Evolutionary conservation across 139 green algal species (phyloP).

Genomic region (Chlorella ohadii): DNA sequence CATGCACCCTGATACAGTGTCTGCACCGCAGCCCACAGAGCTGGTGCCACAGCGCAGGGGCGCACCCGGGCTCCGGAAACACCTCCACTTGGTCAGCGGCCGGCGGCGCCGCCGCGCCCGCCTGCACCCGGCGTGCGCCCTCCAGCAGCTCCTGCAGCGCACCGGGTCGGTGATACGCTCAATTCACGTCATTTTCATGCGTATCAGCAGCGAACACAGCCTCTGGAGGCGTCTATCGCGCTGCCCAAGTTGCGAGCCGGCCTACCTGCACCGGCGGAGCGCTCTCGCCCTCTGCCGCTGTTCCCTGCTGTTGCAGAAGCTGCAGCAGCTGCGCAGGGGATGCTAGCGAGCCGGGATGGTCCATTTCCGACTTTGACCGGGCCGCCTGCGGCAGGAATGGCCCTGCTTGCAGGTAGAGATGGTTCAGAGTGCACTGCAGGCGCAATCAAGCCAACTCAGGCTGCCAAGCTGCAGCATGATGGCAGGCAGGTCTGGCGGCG

Average conservation of each 20-base stretch:
- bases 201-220: background rate
- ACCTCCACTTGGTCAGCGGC: conserved; percentile 15
- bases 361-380: background rate
- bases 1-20: no score
- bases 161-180: background rate
- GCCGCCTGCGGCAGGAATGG: background rate
- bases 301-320: background rate
- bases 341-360: background rate
- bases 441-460: no score
- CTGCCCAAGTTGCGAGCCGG: no score
- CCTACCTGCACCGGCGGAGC: conserved; percentile 6
- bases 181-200: no score
- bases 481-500: no score
- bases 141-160: conserved; percentile 20
- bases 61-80: conserved; percentile 26
- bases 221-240: background rate
- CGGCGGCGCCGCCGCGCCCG: background rate
- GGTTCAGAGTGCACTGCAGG: no score
- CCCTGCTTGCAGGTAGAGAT: background rate
- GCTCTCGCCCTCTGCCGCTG: background rate
- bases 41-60: no score
- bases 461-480: no score
- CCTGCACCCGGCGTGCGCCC: background rate
- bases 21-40: no score
- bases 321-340: background rate